phyloP scores from a whole-genome alignment of 2,329 filamentous ascomycete species.

The Aspergillus sp. region DNA sequence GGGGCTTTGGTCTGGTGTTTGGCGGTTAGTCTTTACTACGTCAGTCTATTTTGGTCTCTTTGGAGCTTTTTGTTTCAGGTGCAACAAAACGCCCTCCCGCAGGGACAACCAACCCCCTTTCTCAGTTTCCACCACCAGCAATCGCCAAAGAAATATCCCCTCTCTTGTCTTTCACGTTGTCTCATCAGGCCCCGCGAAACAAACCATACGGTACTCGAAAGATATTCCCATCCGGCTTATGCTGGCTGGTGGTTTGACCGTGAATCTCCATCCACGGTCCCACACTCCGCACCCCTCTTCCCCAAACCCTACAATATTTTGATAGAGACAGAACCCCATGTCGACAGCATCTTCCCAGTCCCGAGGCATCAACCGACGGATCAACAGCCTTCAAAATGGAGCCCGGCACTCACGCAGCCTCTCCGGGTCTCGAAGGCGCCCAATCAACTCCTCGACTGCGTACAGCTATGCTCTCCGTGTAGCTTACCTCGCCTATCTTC shows the following conservation, averaged over 20 bases:
- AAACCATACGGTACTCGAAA: not conserved
- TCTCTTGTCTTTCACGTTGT: not conserved
- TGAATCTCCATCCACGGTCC: constrained; percentile 28
- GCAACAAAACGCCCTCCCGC: constrained; percentile 13
- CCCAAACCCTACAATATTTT: constrained; percentile 17
- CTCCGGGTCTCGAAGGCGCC: constrained; percentile 38
- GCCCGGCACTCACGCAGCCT: constrained; percentile 37
- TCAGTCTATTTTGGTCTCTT: constrained; percentile 10
- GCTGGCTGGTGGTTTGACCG: constrained; percentile 20
- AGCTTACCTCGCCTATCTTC: constrained; percentile 86
- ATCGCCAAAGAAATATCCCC: not conserved
- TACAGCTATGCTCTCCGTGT: constrained; percentile 87
- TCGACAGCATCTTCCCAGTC: constrained; percentile 44
- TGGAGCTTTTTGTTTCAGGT: constrained; percentile 19
- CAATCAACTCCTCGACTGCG: constrained; percentile 64
- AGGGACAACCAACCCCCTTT: constrained; percentile 12
- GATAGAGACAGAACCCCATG: constrained; percentile 32
- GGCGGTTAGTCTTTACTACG: constrained; percentile 9
- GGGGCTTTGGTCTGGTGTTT: not conserved
- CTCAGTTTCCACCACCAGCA: constrained; percentile 2
- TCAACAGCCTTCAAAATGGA: constrained; percentile 44
- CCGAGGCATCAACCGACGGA: constrained; percentile 41
- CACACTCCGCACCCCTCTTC: constrained; percentile 22
- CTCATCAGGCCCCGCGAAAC: not conserved
- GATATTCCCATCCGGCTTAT: constrained; percentile 7